Evolutionary conservation across 768 basidiomycete species (phyloP).

Genomic region (Hypsizygus marmoreus): DNA sequence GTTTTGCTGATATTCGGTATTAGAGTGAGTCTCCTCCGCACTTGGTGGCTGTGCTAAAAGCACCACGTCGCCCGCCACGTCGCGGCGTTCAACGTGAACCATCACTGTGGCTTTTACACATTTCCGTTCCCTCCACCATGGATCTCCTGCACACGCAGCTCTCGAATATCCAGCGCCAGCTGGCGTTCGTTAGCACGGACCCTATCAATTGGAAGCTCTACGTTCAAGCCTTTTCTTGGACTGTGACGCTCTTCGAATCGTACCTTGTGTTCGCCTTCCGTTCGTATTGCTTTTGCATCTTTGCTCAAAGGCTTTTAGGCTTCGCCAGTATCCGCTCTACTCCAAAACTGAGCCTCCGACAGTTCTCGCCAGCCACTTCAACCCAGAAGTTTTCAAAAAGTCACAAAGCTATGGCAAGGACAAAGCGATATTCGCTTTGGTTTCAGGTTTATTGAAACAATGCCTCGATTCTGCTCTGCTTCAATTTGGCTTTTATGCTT

Average conservation of each 20-base stretch:
- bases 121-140: slow-evolving; percentile 34
- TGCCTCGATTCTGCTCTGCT: slow-evolving; percentile 68
- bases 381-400: slow-evolving; percentile 74
- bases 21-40: too few species aligned
- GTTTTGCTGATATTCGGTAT: too few species aligned
- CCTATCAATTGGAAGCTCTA: slow-evolving; percentile 81
- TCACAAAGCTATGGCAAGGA: slow-evolving; percentile 90
- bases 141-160: slow-evolving; percentile 65
- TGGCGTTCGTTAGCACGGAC: slow-evolving; percentile 73
- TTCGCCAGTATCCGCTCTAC: slow-evolving; percentile 87
- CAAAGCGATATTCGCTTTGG: slow-evolving; percentile 81
- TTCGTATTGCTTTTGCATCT: slow-evolving; percentile 5
- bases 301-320: slow-evolving; percentile 22
- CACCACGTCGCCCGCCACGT: too few species aligned
- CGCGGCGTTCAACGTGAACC: too few species aligned
- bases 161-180: slow-evolving; percentile 53
- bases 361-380: slow-evolving; percentile 69
- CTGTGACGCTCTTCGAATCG: slow-evolving; percentile 80
- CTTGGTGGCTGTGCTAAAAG: too few species aligned
- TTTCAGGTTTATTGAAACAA: slow-evolving; percentile 77
- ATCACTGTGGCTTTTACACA: neutral
- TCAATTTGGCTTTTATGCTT: slow-evolving; percentile 77
- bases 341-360: slow-evolving; percentile 72
- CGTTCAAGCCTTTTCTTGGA: slow-evolving; percentile 78
- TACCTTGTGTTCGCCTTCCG: slow-evolving; percentile 72